Conservation (phyloP, 2,329 filamentous ascomycete genomes). For the Chlorencoelia australis region DNA sequence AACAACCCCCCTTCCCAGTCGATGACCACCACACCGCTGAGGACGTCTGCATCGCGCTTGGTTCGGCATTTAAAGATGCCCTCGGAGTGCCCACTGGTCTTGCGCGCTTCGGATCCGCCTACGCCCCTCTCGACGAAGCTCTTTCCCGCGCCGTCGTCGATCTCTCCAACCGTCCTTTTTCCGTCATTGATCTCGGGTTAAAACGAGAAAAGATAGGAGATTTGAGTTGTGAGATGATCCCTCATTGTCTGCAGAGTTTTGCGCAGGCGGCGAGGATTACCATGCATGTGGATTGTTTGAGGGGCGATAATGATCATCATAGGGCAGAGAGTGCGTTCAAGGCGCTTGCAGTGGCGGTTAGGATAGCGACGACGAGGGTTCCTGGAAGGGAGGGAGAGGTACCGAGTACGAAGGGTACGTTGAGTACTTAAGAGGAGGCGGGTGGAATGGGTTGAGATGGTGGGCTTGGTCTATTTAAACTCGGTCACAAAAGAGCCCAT, state of each 20-base stretch:
- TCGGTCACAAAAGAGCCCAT: no score
- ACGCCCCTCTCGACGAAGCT: slow-evolving; percentile 90
- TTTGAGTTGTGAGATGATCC: slow-evolving; percentile 91
- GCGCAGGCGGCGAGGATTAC: slow-evolving; percentile 83
- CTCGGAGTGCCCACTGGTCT: slow-evolving; percentile 72
- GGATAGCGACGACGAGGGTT: slow-evolving; percentile 64
- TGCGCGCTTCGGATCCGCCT: slow-evolving; percentile 83
- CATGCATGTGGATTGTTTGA: slow-evolving; percentile 87
- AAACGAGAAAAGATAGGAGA: slow-evolving; percentile 89
- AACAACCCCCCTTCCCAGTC: slow-evolving; percentile 44
- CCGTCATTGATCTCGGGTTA: slow-evolving; percentile 73
- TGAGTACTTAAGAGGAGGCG: slow-evolving; percentile 44
- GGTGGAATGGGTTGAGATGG: not conserved
- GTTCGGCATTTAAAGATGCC: slow-evolving; percentile 71
- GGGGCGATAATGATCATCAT: slow-evolving; percentile 92
- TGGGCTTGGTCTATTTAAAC: not conserved
- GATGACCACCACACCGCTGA: slow-evolving; percentile 98
- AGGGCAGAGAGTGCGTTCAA: slow-evolving; percentile 95
- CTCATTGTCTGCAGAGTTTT: slow-evolving; percentile 90
- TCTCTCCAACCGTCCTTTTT: slow-evolving; percentile 82
- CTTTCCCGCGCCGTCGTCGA: slow-evolving; percentile 90
- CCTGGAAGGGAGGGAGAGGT: slow-evolving; percentile 83
- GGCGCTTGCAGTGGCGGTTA: slow-evolving; percentile 79
- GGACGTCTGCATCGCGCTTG: slow-evolving; percentile 87
- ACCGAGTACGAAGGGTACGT: slow-evolving; percentile 89